These are phyloP conservation scores for slime mould (Dictyostelium discoideum) DNA, from an alignment of 78 protist genomes.

Conservation along the genomic window DNA sequence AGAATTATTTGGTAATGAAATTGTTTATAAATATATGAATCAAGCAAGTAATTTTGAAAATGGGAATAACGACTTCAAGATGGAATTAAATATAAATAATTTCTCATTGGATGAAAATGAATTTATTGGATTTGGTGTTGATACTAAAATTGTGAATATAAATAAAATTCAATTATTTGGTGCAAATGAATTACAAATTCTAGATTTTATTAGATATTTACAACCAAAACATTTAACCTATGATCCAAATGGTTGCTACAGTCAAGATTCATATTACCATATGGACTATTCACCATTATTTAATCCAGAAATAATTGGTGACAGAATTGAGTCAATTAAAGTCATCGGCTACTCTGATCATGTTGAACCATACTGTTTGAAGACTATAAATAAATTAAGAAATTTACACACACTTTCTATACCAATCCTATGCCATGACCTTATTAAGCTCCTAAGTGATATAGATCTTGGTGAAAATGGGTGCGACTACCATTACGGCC, in stretches of 20 bases:
- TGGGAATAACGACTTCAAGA: background rate
- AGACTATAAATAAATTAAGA: background rate
- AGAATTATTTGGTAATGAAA: background rate
- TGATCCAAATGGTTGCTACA: too few relatives aligned
- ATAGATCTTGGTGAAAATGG: background rate
- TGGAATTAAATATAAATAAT: background rate
- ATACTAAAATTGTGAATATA: background rate
- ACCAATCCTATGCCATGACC: background rate
- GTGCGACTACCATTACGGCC: background rate
- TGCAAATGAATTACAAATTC: background rate
- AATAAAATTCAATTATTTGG: background rate
- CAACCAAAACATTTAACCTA: too few relatives aligned
- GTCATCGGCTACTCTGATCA: background rate
- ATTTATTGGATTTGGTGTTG: background rate
- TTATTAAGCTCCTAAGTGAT: background rate
- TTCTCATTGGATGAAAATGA: background rate
- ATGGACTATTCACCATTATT: too few relatives aligned
- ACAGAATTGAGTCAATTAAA: too few relatives aligned
- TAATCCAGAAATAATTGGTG: too few relatives aligned
- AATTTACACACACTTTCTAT: background rate
- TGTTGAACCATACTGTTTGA: background rate
- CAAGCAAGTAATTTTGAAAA: background rate
- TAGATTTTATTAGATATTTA: background rate
- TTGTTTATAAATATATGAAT: background rate
- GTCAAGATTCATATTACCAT: too few relatives aligned